Percentiles rank a stretch among this genome's conserved stretches.
Conservation (phyloP, 2,329 filamentous ascomycete genomes). For the Colletotrichum orchidophilum region DNA sequence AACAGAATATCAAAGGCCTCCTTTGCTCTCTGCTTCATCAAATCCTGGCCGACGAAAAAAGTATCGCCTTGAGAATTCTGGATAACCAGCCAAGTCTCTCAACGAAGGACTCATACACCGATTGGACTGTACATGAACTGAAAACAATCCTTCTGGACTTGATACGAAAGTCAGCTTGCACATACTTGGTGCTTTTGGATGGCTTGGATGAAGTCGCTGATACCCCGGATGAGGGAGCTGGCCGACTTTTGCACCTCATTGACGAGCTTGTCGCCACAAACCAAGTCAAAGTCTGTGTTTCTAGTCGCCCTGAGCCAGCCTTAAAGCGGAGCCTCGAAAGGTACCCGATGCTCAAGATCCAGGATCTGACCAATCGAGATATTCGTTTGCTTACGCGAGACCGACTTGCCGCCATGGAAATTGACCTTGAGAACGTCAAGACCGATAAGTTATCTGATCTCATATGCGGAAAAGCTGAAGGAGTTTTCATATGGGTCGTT, state of each 20-base stretch:
- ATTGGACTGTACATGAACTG: neutral
- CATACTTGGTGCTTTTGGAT: neutral
- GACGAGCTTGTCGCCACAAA: neutral
- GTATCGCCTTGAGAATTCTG: fast-evolving
- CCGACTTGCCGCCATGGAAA: neutral
- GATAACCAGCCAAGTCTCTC: fast-evolving
- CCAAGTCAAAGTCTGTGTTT: neutral
- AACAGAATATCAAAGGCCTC: neutral
- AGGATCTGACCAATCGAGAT: neutral
- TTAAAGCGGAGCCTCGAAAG: neutral
- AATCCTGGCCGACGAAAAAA: neutral
- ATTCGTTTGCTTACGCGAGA: neutral
- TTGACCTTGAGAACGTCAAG: neutral
- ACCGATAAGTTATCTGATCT: neutral
- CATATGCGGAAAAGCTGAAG: neutral
- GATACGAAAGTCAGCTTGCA: neutral
- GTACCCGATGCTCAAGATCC: neutral
- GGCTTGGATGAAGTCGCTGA: neutral
- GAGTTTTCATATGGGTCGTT: neutral
- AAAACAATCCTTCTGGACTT: neutral
- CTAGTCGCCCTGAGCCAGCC: neutral
- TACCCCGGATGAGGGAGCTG: fast-evolving
- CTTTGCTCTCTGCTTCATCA: neutral
- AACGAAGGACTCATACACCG: neutral
- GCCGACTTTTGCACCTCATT: neutral